Evolutionary conservation across 305 asterid genomes (phyloP).

Genomic region (Petunia hybrid): DNA sequence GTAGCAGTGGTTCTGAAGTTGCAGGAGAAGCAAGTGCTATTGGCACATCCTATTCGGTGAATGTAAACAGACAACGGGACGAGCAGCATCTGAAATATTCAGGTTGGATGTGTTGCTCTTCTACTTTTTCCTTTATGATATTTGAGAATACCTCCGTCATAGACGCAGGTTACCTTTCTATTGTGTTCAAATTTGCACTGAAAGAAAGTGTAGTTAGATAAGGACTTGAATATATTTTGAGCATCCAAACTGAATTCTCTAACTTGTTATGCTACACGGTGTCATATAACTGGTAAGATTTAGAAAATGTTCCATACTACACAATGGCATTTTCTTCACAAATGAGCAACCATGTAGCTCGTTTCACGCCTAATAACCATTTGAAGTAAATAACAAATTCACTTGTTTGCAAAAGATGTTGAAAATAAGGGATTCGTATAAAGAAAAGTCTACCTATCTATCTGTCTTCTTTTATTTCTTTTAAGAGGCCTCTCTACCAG

Average conservation of each 20-base stretch:
- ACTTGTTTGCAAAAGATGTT: neutral
- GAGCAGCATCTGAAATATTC: constrained; percentile 52
- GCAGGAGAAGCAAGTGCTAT: constrained; percentile 47
- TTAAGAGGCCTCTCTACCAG: neutral
- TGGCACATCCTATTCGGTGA: constrained; percentile 56
- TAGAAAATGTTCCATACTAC: neutral
- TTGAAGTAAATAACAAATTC: neutral
- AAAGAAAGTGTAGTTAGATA: neutral
- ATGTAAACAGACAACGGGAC: constrained; percentile 58
- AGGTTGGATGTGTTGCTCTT: constrained; percentile 47
- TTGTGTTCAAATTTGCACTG: neutral
- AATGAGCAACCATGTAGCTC: neutral
- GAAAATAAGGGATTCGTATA: neutral
- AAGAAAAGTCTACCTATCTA: neutral
- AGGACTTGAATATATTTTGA: neutral
- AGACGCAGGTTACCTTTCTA: neutral
- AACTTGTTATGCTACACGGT: neutral
- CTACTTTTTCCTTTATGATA: neutral
- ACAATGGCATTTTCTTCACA: constrained; percentile 11
- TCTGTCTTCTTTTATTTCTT: neutral
- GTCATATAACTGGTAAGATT: neutral
- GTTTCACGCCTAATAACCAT: neutral
- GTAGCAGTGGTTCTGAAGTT: constrained; percentile 44
- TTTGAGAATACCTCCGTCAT: neutral
- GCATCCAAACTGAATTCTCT: neutral